Evolutionary conservation across 2,329 filamentous ascomycete species (phyloP).

Genomic region (Elsinoe ampelina): DNA sequence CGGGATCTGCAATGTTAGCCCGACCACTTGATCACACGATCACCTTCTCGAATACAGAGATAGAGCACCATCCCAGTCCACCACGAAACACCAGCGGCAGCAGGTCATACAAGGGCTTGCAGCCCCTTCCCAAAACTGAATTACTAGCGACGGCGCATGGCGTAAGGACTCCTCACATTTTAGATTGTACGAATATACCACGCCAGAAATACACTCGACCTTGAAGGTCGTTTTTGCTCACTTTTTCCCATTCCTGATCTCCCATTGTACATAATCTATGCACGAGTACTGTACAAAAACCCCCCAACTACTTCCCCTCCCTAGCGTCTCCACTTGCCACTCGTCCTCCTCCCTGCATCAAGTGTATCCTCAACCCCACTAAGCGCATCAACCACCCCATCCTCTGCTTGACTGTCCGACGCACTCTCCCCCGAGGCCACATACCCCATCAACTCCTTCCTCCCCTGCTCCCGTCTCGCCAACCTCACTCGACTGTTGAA

Average conservation of each 20-base stretch:
- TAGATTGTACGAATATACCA: slow-evolving; percentile 2
- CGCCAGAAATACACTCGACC: no score
- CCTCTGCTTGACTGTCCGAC: background rate
- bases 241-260: no score
- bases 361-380: no score
- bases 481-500: background rate
- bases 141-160: slow-evolving; percentile 7
- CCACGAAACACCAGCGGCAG: background rate
- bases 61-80: background rate
- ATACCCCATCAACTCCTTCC: background rate
- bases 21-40: no score
- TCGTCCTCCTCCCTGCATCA: no score
- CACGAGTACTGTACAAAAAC: no score
- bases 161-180: slow-evolving; percentile 3
- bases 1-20: no score
- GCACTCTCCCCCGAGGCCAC: background rate
- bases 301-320: no score
- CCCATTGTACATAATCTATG: no score
- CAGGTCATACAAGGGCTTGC: background rate
- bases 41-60: background rate
- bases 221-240: no score
- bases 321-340: no score
- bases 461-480: background rate
- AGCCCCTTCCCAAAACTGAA: background rate
- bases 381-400: no score